Base-by-base conservation (phyloP, 2,329 filamentous ascomycete species). In the Aureobasidium sp. region DNA sequence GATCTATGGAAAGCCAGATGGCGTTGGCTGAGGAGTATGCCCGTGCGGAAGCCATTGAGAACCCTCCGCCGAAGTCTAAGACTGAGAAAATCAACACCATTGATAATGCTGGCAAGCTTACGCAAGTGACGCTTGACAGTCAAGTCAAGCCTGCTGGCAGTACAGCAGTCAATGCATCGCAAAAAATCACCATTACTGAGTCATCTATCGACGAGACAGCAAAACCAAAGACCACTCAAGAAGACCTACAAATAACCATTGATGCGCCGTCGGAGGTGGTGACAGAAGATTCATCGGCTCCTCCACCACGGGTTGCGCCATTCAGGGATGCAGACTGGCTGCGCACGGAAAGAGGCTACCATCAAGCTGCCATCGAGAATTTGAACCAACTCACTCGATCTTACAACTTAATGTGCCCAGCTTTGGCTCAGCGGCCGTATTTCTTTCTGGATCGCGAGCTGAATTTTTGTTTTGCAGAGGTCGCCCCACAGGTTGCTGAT, bases 331-430 rank as follows among this genome's bases (percentile, higher is more conserved):
- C 81, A 0, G 71, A 78, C 1, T 96, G 91, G 85, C 79, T 93
- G 58, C 70, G 74, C 17, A 78, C 80, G 5, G 89, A 97, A 68
- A 71, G 73, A 3, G 75, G 83, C 6, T 97, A 95, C 70, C 82
- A 90, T 66, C 80, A 79, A 34, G 77, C 93, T 4, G 81, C 88
- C 4, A 79, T 98, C 59, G 78, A 79, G 41, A 82, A 88, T 54
- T 80, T 97, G 53, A 97, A 97, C 69, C 69, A 72, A 25, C 76
- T 94, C 44, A 85, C 89, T 6, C 81, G 93, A 22, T 87, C 87
- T 12, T 98, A 98, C 74, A 97, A 97, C 62, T 79, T 97, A 3
- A 91, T 95, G 83, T 91, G 93, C 0, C 93, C 93, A 0, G 85
- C 89, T 52, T 77, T 95, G 1, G 90, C 91, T 2, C 94, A 93